A percentile compares a stretch with the other conserved stretches of the same genome.
Evolutionary conservation across 768 basidiomycete species (phyloP).

Genomic region (Dendrothele bispora): DNA sequence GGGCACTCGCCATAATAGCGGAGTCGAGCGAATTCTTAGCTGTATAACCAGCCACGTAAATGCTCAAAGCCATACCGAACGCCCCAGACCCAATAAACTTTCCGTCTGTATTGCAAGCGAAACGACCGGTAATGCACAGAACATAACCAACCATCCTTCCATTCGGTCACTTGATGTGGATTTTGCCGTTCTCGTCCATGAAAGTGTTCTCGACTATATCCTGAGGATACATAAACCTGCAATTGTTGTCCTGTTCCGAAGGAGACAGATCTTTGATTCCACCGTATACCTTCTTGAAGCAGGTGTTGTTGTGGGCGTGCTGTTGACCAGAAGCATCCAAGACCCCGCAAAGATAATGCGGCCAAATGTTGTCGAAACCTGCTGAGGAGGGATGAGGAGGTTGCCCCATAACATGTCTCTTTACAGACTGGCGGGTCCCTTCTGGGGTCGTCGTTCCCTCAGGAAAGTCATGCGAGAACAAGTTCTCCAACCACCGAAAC

Average conservation of each 20-base stretch:
- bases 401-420: too few species aligned
- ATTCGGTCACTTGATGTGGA: background rate
- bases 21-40: conserved; percentile 4
- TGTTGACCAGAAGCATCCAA: background rate
- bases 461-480: too few species aligned
- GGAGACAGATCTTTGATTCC: background rate
- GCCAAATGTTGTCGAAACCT: too few species aligned
- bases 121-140: background rate
- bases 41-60: conserved; percentile 5
- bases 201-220: background rate
- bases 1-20: background rate
- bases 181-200: conserved; percentile 1
- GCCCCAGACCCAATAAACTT: conserved; percentile 6
- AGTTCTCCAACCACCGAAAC: too few species aligned
- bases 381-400: too few species aligned
- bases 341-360: background rate
- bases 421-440: too few species aligned
- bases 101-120: conserved; percentile 4
- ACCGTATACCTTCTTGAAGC: conserved; percentile 9
- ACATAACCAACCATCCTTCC: background rate
- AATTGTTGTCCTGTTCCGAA: conserved; percentile 9
- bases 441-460: too few species aligned
- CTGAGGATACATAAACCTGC: background rate
- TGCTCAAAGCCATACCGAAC: conserved; percentile 3
- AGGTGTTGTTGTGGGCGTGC: conserved; percentile 6